phyloP scores from a whole-genome alignment of 2,329 filamentous ascomycete species.

The Diplodia intermedia region DNA sequence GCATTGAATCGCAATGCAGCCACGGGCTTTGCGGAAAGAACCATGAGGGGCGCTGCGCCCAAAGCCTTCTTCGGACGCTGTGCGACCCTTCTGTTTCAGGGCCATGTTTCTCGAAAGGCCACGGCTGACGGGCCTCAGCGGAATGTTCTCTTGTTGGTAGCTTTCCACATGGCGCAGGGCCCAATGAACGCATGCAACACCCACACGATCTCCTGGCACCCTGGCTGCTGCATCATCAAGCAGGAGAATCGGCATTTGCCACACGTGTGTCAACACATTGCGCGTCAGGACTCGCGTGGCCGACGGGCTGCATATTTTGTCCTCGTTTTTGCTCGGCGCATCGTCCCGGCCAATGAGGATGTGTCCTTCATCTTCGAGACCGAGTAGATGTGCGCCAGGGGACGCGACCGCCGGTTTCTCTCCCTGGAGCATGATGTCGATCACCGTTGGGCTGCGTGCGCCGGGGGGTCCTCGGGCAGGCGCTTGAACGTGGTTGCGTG shows the following conservation, averaged over 20 bases:
- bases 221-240: slow-evolving; percentile 2
- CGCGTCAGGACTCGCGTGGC: slow-evolving; percentile 4
- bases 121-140: not conserved
- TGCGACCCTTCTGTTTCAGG: slow-evolving; percentile 19
- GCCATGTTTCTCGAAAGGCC: slow-evolving; percentile 19
- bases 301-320: not conserved
- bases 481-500: not conserved
- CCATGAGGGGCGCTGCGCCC: slow-evolving; percentile 5
- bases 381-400: slow-evolving; percentile 1
- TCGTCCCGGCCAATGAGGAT: slow-evolving; percentile 1
- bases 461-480: slow-evolving; percentile 9
- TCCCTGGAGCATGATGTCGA: slow-evolving; percentile 23
- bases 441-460: slow-evolving; percentile 11
- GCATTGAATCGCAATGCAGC: slow-evolving; percentile 5
- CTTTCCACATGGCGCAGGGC: not conserved
- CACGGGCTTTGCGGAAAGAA: not conserved
- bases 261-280: slow-evolving; percentile 12
- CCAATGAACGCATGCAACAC: slow-evolving; percentile 1
- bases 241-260: slow-evolving; percentile 10
- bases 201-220: slow-evolving; percentile 1
- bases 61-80: slow-evolving; percentile 12
- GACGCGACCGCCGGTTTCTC: slow-evolving; percentile 17
- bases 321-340: slow-evolving; percentile 4
- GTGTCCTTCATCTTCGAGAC: not conserved
- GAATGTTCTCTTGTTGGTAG: not conserved